These are phyloP conservation scores for Solanum hybrid DNA, from an alignment of 305 asterid species.

Conservation along the genomic window DNA sequence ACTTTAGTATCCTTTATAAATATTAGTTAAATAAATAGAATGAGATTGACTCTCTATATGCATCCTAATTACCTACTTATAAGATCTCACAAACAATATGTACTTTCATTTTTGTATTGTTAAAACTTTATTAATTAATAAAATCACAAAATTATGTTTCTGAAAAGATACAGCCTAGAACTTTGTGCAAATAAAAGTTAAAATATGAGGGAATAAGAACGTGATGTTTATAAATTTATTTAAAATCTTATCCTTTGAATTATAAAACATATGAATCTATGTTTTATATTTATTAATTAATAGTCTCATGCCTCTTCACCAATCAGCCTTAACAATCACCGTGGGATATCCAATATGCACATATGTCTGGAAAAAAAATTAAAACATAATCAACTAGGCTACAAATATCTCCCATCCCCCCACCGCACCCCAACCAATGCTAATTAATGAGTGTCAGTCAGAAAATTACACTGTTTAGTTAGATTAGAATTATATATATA, in stretches of 20 bases:
- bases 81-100: not conserved
- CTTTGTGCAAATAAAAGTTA: not conserved
- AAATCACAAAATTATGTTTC: not conserved
- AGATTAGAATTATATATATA: too few relatives aligned
- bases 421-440: not conserved
- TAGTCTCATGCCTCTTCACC: not conserved
- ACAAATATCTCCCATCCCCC: not conserved
- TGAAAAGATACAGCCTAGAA: not conserved
- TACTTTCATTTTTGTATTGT: not conserved
- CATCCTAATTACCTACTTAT: not conserved
- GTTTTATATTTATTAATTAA: not conserved
- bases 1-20: too few relatives aligned
- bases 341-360: not conserved
- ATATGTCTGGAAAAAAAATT: not conserved
- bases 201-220: not conserved
- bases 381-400: not conserved
- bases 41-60: not conserved
- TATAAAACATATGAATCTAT: not conserved
- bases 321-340: not conserved
- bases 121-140: not conserved
- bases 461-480: not conserved
- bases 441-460: not conserved
- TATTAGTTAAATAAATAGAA: too few relatives aligned
- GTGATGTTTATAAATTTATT: not conserved
- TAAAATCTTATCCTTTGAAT: not conserved